A percentile compares a stretch with the other conserved stretches of the same genome.
Conservation (phyloP, 257 asterid species). For the Ocimum tenuiflorum region DNA sequence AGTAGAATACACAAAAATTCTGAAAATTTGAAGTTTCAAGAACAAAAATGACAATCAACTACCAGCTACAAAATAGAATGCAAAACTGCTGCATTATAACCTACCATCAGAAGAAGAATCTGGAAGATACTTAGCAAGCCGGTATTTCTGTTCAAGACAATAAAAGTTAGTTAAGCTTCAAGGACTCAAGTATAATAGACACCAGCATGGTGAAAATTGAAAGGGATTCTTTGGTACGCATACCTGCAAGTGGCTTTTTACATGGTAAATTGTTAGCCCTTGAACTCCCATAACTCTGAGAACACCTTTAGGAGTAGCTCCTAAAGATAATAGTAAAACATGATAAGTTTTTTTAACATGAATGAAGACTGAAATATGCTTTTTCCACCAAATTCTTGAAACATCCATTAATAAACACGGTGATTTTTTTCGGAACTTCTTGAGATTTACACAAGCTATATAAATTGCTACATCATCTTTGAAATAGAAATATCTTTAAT, state of each 20-base stretch:
- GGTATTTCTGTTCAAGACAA: slow-evolving; percentile 63
- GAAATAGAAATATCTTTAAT: not conserved
- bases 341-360: slow-evolving; percentile 10
- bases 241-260: slow-evolving; percentile 98
- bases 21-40: not conserved
- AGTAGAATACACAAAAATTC: not conserved
- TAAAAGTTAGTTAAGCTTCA: slow-evolving; percentile 17
- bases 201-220: slow-evolving; percentile 3
- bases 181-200: slow-evolving; percentile 10
- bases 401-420: not conserved
- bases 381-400: not conserved
- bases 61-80: not conserved
- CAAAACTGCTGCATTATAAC: slow-evolving; percentile 12
- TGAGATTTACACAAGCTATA: slow-evolving; percentile 3
- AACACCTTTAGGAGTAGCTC: slow-evolving; percentile 99
- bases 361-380: slow-evolving; percentile 1
- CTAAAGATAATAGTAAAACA: slow-evolving; percentile 35
- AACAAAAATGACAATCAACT: slow-evolving; percentile 10
- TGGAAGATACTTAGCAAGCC: slow-evolving; percentile 98
- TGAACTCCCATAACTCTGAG: slow-evolving; percentile 98
- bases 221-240: not conserved
- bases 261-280: slow-evolving; percentile 95
- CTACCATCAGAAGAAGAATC: slow-evolving; percentile 92
- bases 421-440: not conserved
- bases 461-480: not conserved